Evolutionary conservation across 2,329 filamentous ascomycete species (phyloP), one percentile per base, ranked within the genome.

Genomic region (Eutypa lata): DNA sequence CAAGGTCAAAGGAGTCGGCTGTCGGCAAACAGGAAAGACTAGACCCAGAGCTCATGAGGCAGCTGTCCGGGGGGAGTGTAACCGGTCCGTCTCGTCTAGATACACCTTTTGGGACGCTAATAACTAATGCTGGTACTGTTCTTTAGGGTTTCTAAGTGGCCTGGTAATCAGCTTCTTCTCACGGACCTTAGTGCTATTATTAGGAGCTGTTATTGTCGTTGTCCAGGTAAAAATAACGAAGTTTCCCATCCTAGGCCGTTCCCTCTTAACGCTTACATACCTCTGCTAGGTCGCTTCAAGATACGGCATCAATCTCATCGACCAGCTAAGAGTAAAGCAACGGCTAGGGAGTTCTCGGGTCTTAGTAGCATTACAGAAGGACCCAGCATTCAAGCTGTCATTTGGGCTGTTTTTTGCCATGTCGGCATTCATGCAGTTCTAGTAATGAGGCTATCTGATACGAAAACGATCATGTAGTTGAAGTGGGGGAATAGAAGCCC

Each of bases 321-420:
- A 65, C 26, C 64, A 68, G 48, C 52, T 71, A 16, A 62, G 55
- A 19, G 13, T 70, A 22, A 69, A 63, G 56, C 61, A 69, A 48
- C 62, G 66, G 40, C 10, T 71, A 35, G 61, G 66, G 7, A 66
- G 66, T 47, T 76, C 74, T 42, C 67, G 71, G 16, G 61, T 82
- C 42, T 67, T 78, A 45, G 75, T 75, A 4, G 72, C 78, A 45
- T 70, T 87, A 50, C 76, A 80, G 61, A 76, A 80, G 55, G 81
- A 84, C 60, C 78, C 82, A 2, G 80, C 81, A 18, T 87, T 89
- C 66, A 88, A 87, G 65, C 66, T 86, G 21, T 84, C 86, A 3
- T 91, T 92, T 67, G 83, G 84, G n/a, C 64, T 83, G 42, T 88
- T 88, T 26, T 91, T 91, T 71, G 81, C 86, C 24, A 71, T 91